Evolutionary conservation across 257 asterid species (phyloP), one percentile per base, ranked within the genome.

Genomic region (Asclepias syriaca): DNA sequence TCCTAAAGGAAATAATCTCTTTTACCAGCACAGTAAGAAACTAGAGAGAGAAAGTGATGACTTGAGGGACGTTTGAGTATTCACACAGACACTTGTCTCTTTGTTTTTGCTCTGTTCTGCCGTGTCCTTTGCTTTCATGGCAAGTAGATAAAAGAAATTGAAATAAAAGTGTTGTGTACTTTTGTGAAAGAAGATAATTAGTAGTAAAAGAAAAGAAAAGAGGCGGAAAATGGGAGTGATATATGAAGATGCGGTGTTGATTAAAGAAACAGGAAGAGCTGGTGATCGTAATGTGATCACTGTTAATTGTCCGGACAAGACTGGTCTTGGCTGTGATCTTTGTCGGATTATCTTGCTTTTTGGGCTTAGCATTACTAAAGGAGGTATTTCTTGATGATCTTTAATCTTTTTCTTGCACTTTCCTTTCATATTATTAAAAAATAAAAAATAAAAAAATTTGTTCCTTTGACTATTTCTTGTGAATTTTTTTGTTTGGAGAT

Each of bases 261-360:
- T 91, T 7, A 84, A 86, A 76, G 85, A 85, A 80, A 85, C 85
- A 8, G 88, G 77, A 77, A 78, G 37, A 4, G 74, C 68, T 45
- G 81, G 73, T 34, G 97, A 84, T n/a, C 85, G 69, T 51, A 84
- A 90, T 29, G 77, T 85, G 45, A 86, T 91, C 65, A 91, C 94
- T 56, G 84, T 89, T 4, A 91, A 87, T 64, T 91, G 97, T 65
- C 90, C 96, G 0, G 97, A 91, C 72, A 91, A 89, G 77, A 87
- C 92, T 68, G 97, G 97, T 12, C 90, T 91, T 64, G 97, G 96
- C 7, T 91, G 96, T 79, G 96, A 91, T 77, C 85, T 91, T 3
- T 87, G 89, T 74, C 77, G 97, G 67, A 64, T 81, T 9, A 82
- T 91, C 21, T 72, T 91, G 75, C 85, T 80, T 46, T 89, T 83